Evolutionary conservation across 78 protist species (phyloP).

Genomic region (Tieghemostelium lacteum): DNA sequence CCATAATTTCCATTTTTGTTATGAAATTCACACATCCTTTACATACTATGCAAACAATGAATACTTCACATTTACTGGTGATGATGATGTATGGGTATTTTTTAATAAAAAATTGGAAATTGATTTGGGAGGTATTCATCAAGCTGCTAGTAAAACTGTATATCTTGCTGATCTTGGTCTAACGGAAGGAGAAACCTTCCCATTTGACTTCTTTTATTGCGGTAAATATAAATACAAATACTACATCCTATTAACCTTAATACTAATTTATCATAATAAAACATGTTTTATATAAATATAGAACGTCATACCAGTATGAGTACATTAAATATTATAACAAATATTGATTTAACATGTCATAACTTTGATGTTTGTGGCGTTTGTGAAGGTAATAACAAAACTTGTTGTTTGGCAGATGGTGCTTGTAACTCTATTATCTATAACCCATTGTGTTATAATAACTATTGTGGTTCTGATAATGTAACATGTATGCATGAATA

Average conservation of each 20-base stretch:
- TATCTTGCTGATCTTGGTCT: neutral
- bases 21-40: conserved; percentile 9
- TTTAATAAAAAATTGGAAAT: conserved; percentile 32
- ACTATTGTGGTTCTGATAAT: neutral
- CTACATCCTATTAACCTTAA: neutral
- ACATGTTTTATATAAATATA: neutral
- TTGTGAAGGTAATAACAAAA: conserved; percentile 29
- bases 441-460: neutral
- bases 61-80: conserved; percentile 6
- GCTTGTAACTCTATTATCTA: neutral
- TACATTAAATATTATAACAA: neutral
- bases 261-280: neutral
- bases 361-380: neutral
- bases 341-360: neutral
- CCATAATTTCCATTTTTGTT: conserved; percentile 65
- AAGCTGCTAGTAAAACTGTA: neutral
- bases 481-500: neutral
- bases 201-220: conserved; percentile 68
- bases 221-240: conserved; percentile 1
- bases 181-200: neutral
- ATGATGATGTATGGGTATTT: conserved; percentile 73
- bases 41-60: neutral
- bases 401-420: conserved; percentile 13
- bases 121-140: conserved; percentile 62
- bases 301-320: neutral